Evolutionary conservation across 257 asterid species (phyloP).

Genomic region (Solanum virginianum): DNA sequence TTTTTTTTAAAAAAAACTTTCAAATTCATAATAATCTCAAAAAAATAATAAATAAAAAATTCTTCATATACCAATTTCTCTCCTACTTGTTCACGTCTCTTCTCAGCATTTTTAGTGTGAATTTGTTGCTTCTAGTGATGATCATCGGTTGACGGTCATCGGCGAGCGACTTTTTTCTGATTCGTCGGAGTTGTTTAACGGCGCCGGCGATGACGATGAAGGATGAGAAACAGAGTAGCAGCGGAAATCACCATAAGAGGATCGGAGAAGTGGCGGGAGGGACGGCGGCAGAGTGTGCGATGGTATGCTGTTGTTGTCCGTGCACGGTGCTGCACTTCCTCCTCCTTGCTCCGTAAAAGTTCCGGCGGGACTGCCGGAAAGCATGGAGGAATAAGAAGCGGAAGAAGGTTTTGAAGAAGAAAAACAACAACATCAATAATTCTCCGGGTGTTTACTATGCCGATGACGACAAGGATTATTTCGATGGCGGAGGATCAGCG

Average conservation of each 20-base stretch:
- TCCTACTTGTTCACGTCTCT: not conserved
- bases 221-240: constrained; percentile 16
- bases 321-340: constrained; percentile 52
- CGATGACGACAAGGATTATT: constrained; percentile 2
- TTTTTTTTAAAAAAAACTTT: not conserved
- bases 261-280: constrained; percentile 71
- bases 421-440: constrained; percentile 1
- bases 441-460: not conserved
- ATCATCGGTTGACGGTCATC: not conserved
- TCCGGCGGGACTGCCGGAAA: constrained; percentile 66
- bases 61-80: not conserved
- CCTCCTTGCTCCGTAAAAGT: constrained; percentile 47
- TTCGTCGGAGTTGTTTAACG: not conserved
- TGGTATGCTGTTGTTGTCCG: constrained; percentile 81
- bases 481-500: not conserved
- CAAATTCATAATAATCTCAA: not conserved
- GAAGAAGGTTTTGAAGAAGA: constrained; percentile 9
- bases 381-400: constrained; percentile 51
- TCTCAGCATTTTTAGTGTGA: not conserved
- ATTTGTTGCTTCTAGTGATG: not conserved
- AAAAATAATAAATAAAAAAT: not conserved
- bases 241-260: constrained; percentile 15
- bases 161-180: not conserved
- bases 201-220: not conserved
- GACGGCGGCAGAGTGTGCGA: constrained; percentile 72